Base-by-base conservation (phyloP, 768 basidiomycete genomes). In the Rossbeevera mucosa region DNA sequence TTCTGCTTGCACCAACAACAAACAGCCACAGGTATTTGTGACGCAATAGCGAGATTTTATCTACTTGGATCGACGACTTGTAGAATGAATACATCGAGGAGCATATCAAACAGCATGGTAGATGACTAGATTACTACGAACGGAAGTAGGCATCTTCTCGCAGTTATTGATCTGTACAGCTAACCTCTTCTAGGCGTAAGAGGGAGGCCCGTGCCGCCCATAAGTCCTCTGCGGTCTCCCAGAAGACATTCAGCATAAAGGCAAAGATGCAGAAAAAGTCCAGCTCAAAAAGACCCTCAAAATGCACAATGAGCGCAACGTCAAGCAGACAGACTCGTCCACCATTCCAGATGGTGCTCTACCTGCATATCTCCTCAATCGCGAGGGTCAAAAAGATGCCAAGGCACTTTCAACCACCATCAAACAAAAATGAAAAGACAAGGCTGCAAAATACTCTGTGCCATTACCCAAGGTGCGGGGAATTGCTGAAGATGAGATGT, bases 21-120 rank as follows among this genome's bases (percentile, higher is more conserved):
- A 24, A 60, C 55, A 88, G 86, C 86, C 86, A 64, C 86, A 88
- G 81, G 86, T 86, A 75, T 54, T 44, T 33, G 13, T 3, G 28
- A 28, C 16, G 24, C 13, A 5, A 47, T 51, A 53, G 4, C n/a
- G 24, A 22, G 13, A n/a, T 25, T 29, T 22, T 7, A 30, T n/a
- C 25, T 9, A 36, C 2, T 42, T 60, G 67, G 49, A 63, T 45
- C 13, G 4, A 21, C 21, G 13, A 22, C 13, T 52, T 53, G 51
- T 58, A 99, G 91, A 98, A 98, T 79, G 94, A 97, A 70, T 97
- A 99, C 71, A 98, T 99, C 72, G 95, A 98, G 71, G 95, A 99
- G 77, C 89, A 91, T 66, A 94, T 97, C 71, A 94, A 92, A 74
- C 86, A 92, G 48, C 91, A 97, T 81, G 95, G 95, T 68, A 82